These are phyloP conservation scores for Pseudonitzschia multiseries DNA, from an alignment of 108 stramenopile genomes.

Conservation along the genomic window DNA sequence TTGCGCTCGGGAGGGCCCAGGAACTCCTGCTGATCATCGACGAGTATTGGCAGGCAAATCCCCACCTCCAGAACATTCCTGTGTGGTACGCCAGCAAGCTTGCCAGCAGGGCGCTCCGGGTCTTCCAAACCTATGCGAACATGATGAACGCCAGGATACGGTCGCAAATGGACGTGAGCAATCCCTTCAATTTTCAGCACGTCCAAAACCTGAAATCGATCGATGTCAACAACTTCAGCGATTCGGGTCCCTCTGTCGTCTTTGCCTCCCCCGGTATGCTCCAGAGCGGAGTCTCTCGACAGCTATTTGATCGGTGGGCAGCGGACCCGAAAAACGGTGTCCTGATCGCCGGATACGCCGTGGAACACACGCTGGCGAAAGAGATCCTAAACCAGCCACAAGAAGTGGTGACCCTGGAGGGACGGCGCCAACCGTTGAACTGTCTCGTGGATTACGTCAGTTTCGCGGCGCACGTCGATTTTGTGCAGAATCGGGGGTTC, in stretches of 20 bases:
- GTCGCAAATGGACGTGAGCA: slow-evolving; percentile 90
- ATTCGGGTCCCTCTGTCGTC: slow-evolving; percentile 93
- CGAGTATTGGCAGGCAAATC: slow-evolving; percentile 97
- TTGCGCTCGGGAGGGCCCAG: slow-evolving; percentile 95
- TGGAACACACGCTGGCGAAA: slow-evolving; percentile 97
- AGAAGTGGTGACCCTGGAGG: slow-evolving; percentile 94
- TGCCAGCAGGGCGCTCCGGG: slow-evolving; percentile 90
- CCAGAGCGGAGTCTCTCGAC: slow-evolving; percentile 92
- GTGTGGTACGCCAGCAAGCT: slow-evolving; percentile 95
- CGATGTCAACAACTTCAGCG: slow-evolving; percentile 88
- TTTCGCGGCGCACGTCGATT: slow-evolving; percentile 99
- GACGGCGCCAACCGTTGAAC: slow-evolving; percentile 87
- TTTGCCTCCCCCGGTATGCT: slow-evolving; percentile 99
- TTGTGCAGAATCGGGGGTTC: slow-evolving; percentile 92
- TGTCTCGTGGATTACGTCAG: slow-evolving; percentile 94
- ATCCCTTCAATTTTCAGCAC: slow-evolving; percentile 90
- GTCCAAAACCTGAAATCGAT: slow-evolving; percentile 90
- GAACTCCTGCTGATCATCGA: slow-evolving; percentile 97
- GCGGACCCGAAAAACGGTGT: slow-evolving; percentile 94
- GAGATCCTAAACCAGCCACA: slow-evolving; percentile 93
- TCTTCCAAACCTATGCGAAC: slow-evolving; percentile 98
- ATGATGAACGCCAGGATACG: slow-evolving; percentile 98
- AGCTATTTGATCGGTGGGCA: slow-evolving; percentile 98
- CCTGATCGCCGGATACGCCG: slow-evolving; percentile 97
- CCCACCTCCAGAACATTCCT: slow-evolving; percentile 91